A percentile compares a stretch with the other conserved stretches of the same genome.
phyloP scores from a whole-genome alignment of 2,329 filamentous ascomycete genomes.

The Lecanicillium sp. region DNA sequence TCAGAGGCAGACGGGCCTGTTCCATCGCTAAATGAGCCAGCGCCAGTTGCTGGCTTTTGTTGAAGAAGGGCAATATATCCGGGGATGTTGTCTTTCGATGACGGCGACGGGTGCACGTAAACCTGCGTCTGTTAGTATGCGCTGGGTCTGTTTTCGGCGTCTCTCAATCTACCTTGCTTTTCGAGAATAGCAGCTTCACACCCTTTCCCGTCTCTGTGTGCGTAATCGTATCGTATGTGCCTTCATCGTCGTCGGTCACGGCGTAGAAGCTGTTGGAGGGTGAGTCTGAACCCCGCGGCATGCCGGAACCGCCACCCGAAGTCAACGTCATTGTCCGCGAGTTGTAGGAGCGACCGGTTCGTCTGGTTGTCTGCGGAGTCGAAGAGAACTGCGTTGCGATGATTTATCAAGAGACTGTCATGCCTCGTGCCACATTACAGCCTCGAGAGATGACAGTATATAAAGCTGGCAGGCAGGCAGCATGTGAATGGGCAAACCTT shows the following conservation, averaged over 20 bases:
- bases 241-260: constrained; percentile 92
- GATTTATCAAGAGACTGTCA: not conserved
- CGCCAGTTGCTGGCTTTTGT: constrained; percentile 59
- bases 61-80: constrained; percentile 91
- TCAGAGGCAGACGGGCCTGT: constrained; percentile 55
- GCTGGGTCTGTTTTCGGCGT: not conserved
- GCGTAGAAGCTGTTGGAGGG: constrained; percentile 89
- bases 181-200: constrained; percentile 90
- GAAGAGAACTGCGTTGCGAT: not conserved
- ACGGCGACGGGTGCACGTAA: constrained; percentile 91
- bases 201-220: constrained; percentile 70
- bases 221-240: constrained; percentile 89
- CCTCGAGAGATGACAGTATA: not conserved
- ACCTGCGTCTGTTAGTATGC: constrained; percentile 49
- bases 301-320: not conserved
- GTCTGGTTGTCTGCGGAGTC: not conserved
- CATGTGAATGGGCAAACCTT: not conserved
- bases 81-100: constrained; percentile 89
- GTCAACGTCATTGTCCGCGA: not conserved
- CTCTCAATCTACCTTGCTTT: constrained; percentile 84
- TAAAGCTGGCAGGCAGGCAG: not conserved
- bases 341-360: not conserved
- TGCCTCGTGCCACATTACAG: not conserved
- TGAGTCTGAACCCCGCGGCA: constrained; percentile 37
- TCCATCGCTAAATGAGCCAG: constrained; percentile 27